Percentiles rank a stretch among this genome's conserved stretches.
Evolutionary conservation across 2,329 filamentous ascomycete genomes (phyloP).

Genomic region (Chrysosporium queenslandicum): DNA sequence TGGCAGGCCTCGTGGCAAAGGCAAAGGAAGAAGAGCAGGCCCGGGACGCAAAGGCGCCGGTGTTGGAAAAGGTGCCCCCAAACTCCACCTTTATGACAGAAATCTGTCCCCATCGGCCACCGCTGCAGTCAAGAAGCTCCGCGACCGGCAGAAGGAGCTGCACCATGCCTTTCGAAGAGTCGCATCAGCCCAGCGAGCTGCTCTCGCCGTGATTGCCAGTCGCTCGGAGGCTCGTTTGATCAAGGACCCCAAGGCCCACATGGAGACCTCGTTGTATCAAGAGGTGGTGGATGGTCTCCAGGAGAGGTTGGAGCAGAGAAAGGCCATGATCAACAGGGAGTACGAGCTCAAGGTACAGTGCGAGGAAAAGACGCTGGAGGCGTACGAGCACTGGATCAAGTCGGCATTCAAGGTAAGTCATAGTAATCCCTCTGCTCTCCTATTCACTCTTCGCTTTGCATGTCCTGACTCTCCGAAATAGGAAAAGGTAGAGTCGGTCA

Average conservation of each 20-base stretch:
- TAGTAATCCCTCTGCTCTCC: slow-evolving; percentile 10
- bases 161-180: slow-evolving; percentile 35
- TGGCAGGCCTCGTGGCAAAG: slow-evolving; percentile 22
- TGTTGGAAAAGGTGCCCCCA: slow-evolving; percentile 15
- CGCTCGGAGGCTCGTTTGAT: slow-evolving; percentile 32
- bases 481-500: slow-evolving; percentile 23
- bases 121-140: slow-evolving; percentile 30
- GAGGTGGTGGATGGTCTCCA: slow-evolving; percentile 28
- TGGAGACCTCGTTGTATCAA: slow-evolving; percentile 31
- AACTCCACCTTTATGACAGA: slow-evolving; percentile 24
- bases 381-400: slow-evolving; percentile 28
- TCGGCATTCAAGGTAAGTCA: slow-evolving; percentile 27
- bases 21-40: slow-evolving; percentile 22
- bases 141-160: slow-evolving; percentile 35
- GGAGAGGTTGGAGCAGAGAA: slow-evolving; percentile 22
- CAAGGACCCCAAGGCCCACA: slow-evolving; percentile 35
- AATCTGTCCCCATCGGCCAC: slow-evolving; percentile 28
- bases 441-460: not conserved
- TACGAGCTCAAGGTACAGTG: slow-evolving; percentile 28
- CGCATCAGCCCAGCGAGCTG: slow-evolving; percentile 33
- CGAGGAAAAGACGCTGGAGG: slow-evolving; percentile 24
- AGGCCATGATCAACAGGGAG: slow-evolving; percentile 25
- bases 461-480: slow-evolving; percentile 13
- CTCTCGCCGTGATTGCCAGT: slow-evolving; percentile 32
- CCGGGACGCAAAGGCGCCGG: slow-evolving; percentile 24